These are phyloP conservation scores for Astrothelium macrocarpum DNA, from an alignment of 495 filamentous ascomycete species.

Conservation along the genomic window DNA sequence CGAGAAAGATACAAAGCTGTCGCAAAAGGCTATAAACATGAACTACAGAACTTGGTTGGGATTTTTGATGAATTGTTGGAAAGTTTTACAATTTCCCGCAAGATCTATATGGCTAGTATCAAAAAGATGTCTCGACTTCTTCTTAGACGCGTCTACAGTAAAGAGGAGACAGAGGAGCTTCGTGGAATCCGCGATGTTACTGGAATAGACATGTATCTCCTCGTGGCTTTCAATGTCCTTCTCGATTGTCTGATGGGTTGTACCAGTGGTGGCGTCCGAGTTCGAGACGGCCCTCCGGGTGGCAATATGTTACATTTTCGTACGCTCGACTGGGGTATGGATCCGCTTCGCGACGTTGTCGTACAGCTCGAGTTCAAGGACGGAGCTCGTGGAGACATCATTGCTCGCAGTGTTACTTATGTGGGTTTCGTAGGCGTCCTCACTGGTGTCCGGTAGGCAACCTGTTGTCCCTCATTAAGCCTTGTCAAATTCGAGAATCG, in stretches of 20 bases:
- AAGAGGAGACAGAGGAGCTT: slow-evolving; percentile 54
- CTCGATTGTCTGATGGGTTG: slow-evolving; percentile 59
- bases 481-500: too few relatives aligned
- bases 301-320: slow-evolving; percentile 52
- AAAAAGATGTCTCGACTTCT: slow-evolving; percentile 35
- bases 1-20: slow-evolving; percentile 44
- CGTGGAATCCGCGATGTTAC: slow-evolving; percentile 45
- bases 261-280: slow-evolving; percentile 46
- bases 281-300: slow-evolving; percentile 20
- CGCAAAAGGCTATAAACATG: slow-evolving; percentile 35
- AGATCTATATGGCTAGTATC: slow-evolving; percentile 18
- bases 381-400: slow-evolving; percentile 27
- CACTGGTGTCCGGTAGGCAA: slow-evolving; percentile 44
- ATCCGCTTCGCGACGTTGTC: slow-evolving; percentile 44
- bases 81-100: slow-evolving; percentile 14
- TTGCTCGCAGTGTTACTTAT: slow-evolving; percentile 53
- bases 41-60: slow-evolving; percentile 33
- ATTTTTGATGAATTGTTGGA: slow-evolving; percentile 41
- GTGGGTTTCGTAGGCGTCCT: slow-evolving; percentile 54
- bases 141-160: slow-evolving; percentile 40
- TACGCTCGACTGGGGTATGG: slow-evolving; percentile 62
- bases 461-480: too few relatives aligned
- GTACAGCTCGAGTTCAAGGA: slow-evolving; percentile 50
- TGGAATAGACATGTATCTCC: slow-evolving; percentile 47
- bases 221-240: slow-evolving; percentile 52